Percentiles rank a stretch among this genome's conserved stretches.
Conservation (phyloP, 108 stramenopile genomes). For the Cyclotella sp. region DNA sequence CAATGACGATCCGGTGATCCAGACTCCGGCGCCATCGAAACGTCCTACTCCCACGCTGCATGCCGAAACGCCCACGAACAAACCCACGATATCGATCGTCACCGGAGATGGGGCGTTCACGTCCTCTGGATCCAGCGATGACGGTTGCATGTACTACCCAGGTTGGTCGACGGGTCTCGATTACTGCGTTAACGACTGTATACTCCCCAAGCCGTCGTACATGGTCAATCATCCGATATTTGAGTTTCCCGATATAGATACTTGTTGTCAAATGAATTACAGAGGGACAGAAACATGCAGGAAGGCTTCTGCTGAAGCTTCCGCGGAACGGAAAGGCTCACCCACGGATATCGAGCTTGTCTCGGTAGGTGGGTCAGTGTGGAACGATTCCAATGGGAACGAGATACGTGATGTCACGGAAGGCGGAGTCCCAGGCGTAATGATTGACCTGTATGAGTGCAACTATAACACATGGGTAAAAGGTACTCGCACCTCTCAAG, state of each 20-base stretch:
- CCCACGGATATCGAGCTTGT: not conserved
- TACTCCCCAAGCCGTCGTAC: constrained; percentile 25
- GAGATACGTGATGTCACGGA: constrained; percentile 10
- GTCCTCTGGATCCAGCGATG: not conserved
- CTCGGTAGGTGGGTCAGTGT: constrained; percentile 14
- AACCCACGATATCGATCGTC: not conserved
- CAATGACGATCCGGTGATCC: not conserved
- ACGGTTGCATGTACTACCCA: constrained; percentile 39
- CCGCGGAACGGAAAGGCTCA: not conserved
- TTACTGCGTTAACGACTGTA: constrained; percentile 40
- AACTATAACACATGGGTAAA: constrained; percentile 20
- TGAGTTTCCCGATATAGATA: constrained; percentile 25
- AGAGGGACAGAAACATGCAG: constrained; percentile 10
- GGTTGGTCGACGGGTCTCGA: constrained; percentile 13
- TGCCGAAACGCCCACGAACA: not conserved
- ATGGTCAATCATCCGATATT: constrained; percentile 33
- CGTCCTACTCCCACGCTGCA: not conserved
- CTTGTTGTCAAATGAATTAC: constrained; percentile 28
- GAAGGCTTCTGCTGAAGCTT: not conserved
- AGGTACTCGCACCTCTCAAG: constrained; percentile 10
- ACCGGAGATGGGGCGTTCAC: not conserved
- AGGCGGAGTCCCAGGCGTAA: constrained; percentile 6
- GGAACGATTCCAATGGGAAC: constrained; percentile 29
- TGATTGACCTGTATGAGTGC: constrained; percentile 39
- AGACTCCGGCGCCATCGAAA: not conserved